phyloP scores from a whole-genome alignment of 805 yeast species.

The Pichia nakasei region DNA sequence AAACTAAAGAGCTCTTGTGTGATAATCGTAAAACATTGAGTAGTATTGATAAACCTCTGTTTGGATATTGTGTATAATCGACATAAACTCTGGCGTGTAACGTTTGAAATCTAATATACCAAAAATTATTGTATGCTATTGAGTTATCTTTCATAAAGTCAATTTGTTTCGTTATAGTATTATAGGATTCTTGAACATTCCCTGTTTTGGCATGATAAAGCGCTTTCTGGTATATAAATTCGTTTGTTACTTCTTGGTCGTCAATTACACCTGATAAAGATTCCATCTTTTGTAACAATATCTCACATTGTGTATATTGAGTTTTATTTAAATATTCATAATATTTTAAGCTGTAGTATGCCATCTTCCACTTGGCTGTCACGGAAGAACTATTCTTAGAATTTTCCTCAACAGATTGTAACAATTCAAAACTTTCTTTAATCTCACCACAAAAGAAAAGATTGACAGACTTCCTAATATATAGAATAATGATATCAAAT shows the following conservation, averaged over 20 bases:
- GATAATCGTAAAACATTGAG: constrained; percentile 43
- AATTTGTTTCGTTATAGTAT: constrained; percentile 16
- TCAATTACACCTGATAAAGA: constrained; percentile 26
- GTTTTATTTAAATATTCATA: constrained; percentile 32
- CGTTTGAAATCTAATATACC: constrained; percentile 39
- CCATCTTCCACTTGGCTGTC: constrained; percentile 32
- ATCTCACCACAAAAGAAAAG: constrained; percentile 32
- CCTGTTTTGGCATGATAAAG: constrained; percentile 15
- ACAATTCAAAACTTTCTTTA: constrained; percentile 29
- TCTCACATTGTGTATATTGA: constrained; percentile 27
- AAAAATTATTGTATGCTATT: constrained; percentile 29
- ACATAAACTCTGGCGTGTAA: constrained; percentile 38
- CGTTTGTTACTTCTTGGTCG: constrained; percentile 23
- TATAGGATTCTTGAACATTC: constrained; percentile 17
- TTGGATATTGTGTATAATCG: constrained; percentile 31
- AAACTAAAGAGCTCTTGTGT: constrained; percentile 35
- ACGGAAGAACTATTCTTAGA: constrained; percentile 30
- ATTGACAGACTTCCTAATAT: constrained; percentile 32
- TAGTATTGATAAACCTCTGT: constrained; percentile 42
- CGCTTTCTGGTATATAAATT: constrained; percentile 21
- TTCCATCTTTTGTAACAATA: constrained; percentile 26
- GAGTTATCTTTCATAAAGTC: constrained; percentile 16
- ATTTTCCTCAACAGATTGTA: constrained; percentile 26
- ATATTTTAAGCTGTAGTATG: constrained; percentile 32
- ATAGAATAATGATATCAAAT: constrained; percentile 32